Base-by-base conservation (phyloP, 1,284 basidiomycete genomes). In the Cryptococcus sp. region DNA sequence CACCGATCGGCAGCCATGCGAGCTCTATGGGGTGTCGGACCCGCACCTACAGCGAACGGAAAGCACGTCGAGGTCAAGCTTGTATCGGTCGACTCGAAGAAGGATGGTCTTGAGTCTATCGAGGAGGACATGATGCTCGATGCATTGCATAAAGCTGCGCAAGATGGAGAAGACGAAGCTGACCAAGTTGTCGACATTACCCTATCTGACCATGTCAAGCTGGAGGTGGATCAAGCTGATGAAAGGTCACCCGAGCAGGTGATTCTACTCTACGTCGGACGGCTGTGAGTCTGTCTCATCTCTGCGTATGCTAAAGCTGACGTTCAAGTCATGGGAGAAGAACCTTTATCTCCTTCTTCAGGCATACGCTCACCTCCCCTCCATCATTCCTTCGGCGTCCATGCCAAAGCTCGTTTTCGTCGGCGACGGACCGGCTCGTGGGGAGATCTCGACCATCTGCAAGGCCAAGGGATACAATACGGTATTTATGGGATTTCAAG, bases 301-400 rank as follows among this genome's bases (percentile, higher is more conserved):
- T 31, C 7, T 7, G 28, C 7, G 14, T 31, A 14, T 31, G 28
- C n/a, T n/a, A n/a, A n/a, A n/a, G 14, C 28, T 31, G 28, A 31
- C 7, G 9, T 7, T 31, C 43, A 71, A 68, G 23, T 77, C 75
- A 3, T 79, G 78, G 76, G 79, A 81, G 63, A 81, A 81, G 68
- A 81, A 81, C 59, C 74, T 81, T 1, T 68, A 75, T n/a, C 71
- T 81, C 6, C 68, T 81, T 3, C 72, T 80, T 43, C 69, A 74
- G 43, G 76, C 79, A 1, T 78, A 77, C 58, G 57, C 62, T 5
- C 52, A 67, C 5, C 63, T 78, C 3, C 58, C 63, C 1, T 46
- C 38, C 1, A 19, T 60, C 28, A 45, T 69, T 6, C 55, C 55
- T 0, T 40, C 43, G 18, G 61, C 46, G 47, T 50, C 28, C 28